Evolutionary conservation across 306 rosid species (phyloP).

Genomic region (Lagenaria siceraria): DNA sequence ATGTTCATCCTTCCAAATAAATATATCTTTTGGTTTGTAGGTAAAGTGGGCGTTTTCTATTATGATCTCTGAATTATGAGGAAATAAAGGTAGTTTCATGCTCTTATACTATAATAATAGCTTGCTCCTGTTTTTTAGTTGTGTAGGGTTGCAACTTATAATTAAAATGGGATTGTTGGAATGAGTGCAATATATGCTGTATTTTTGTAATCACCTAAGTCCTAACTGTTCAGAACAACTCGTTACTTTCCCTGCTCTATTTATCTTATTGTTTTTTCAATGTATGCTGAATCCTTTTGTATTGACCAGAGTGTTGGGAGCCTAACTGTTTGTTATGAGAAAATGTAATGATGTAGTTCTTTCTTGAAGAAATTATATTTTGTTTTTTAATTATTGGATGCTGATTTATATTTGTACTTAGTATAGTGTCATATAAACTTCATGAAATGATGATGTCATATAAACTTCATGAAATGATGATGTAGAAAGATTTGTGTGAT

Average conservation of each 20-base stretch:
- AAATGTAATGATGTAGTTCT: background rate
- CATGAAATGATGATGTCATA: background rate
- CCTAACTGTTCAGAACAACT: background rate
- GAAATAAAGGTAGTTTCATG: slow-evolving; percentile 98
- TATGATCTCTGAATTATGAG: slow-evolving; percentile 99
- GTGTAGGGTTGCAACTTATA: slow-evolving; percentile 26
- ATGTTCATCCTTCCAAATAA: slow-evolving; percentile 96
- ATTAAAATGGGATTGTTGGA: slow-evolving; percentile 12
- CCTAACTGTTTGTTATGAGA: background rate
- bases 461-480: background rate
- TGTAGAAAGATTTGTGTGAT: background rate
- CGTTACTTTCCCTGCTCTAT: background rate
- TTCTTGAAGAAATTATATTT: background rate
- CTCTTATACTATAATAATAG: slow-evolving; percentile 64
- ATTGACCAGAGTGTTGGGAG: background rate
- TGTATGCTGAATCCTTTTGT: background rate
- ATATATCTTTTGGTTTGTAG: slow-evolving; percentile 98
- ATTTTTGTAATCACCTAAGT: background rate
- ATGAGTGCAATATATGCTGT: slow-evolving; percentile 3
- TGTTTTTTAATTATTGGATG: background rate
- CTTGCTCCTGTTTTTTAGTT: slow-evolving; percentile 37
- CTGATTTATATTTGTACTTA: background rate
- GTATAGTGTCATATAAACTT: background rate
- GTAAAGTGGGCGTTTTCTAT: slow-evolving; percentile 96
- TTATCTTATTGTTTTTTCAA: background rate